Percentiles rank a stretch among this genome's conserved stretches.
Conservation (phyloP, 192 early-diverging fungal species). For the Kappamyces sp. region DNA sequence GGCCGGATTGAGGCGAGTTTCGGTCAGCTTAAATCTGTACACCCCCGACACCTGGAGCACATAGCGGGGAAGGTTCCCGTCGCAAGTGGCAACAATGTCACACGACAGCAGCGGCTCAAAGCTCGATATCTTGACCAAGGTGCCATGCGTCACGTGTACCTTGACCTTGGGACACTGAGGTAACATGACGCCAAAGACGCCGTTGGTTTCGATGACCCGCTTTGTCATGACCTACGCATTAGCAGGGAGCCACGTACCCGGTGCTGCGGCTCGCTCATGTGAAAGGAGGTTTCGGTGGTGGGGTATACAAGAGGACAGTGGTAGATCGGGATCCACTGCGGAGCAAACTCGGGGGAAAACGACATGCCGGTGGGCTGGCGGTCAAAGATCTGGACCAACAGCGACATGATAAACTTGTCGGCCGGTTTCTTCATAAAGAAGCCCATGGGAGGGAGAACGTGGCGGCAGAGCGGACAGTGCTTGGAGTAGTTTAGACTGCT, state of each 20-base stretch:
- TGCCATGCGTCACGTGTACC: constrained; percentile 20
- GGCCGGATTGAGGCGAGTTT: background rate
- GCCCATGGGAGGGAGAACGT: constrained; percentile 5
- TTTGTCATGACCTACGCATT: constrained; percentile 13
- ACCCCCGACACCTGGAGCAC: constrained; percentile 10
- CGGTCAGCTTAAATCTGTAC: background rate
- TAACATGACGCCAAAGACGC: constrained; percentile 11
- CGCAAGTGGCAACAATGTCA: constrained; percentile 8
- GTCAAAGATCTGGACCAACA: background rate
- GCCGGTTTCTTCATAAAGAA: constrained; percentile 16
- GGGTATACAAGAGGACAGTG: constrained; percentile 25
- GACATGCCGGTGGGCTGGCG: background rate
- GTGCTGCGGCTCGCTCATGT: constrained; percentile 28
- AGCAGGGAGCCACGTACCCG: constrained; percentile 11
- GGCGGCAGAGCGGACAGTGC: constrained; percentile 29
- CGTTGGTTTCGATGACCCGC: constrained; percentile 12
- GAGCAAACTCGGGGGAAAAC: background rate
- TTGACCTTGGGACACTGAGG: constrained; percentile 2
- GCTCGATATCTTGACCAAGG: constrained; percentile 20
- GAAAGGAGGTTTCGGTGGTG: constrained; percentile 3
- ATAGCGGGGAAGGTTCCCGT: constrained; percentile 15
- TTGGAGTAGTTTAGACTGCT: constrained; percentile 45
- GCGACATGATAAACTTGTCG: constrained; percentile 7
- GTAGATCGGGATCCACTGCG: constrained; percentile 21
- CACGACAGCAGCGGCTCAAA: constrained; percentile 20